Base-by-base conservation (phyloP, 225 moss, liverwort and hornwort genomes). In the Polytrichum formosum region DNA sequence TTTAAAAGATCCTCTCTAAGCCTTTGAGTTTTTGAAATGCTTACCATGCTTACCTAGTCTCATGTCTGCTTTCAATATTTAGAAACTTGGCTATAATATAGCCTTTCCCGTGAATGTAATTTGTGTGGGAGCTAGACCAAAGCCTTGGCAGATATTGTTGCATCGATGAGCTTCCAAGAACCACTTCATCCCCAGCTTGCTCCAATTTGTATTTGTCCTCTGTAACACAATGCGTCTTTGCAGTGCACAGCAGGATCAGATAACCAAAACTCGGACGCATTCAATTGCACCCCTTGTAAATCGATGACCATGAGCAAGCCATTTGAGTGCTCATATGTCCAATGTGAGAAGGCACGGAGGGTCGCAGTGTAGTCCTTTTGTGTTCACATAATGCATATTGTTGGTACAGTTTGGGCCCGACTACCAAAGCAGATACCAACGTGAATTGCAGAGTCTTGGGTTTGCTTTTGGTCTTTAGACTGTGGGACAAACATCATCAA, bases 231-330 rank as follows among this genome's bases (percentile, higher is more conserved):
- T 27, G 78, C 77, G 28, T 88, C 85, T 23, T 76, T 82, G 75
- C 88, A 82, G 70, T 88, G 85, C 26, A 85, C 83, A 4, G 88
- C 84, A 70, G 88, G 88, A 67, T 88, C 84, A 64, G 82, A 85
- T 16, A 88, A 73, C 82, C 79, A 80, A 26, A 85, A 88, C 58
- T 58, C 58, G 6, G 70, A 77, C 18, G 79, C 84, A 16, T 80
- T 78, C 1, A 73, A 23, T 70, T 77, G 33, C 20, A 88, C 85
- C 7, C 88, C 80, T 80, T 88, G 88, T 72, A 88, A 69, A 68
- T 88, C 85, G 0, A 85, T 88, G 23, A 88, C 85, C 88, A 88
- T 82, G 37, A 85, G 66, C 55, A 82, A 68, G n/a, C 82, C 79
- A 37, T 53, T 75, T 10, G 85, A 88, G 26, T 78, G 81, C 22